phyloP scores from a whole-genome alignment of 2,329 filamentous ascomycete genomes.

The Sporothrix curviconia region DNA sequence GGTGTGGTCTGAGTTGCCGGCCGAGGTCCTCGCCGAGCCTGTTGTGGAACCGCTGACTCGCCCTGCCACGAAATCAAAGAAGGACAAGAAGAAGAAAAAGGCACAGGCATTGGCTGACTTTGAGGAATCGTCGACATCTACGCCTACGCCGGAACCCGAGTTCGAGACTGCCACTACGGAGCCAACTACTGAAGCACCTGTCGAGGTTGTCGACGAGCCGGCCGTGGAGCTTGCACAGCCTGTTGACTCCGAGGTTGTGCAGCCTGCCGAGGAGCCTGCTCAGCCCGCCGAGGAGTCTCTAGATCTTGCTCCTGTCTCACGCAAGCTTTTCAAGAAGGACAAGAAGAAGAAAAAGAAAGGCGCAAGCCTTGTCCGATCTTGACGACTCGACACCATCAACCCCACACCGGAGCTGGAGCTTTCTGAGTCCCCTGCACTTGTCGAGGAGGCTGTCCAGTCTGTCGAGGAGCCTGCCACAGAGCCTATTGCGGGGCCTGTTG shows the following conservation, averaged over 20 bases:
- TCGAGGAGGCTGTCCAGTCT: background rate
- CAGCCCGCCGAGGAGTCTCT: background rate
- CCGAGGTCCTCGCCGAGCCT: background rate
- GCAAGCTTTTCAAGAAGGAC: slow-evolving; percentile 3
- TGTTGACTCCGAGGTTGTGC: too few species aligned
- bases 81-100: slow-evolving; percentile 16
- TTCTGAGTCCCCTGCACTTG: background rate
- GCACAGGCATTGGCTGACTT: background rate
- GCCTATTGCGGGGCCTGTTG: background rate
- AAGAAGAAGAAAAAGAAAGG: slow-evolving; percentile 4
- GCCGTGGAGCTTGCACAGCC: too few species aligned
- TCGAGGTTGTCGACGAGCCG: too few species aligned
- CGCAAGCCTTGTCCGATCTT: background rate
- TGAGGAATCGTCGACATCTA: background rate
- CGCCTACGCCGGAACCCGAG: too few species aligned
- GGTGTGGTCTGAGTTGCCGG: too few species aligned
- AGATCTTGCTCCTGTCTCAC: background rate
- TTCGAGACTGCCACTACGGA: too few species aligned
- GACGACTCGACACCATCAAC: background rate
- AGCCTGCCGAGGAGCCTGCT: background rate
- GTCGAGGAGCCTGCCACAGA: background rate
- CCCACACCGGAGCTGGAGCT: background rate
- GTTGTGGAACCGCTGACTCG: background rate
- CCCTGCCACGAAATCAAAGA: slow-evolving; percentile 27
- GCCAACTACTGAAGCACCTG: too few species aligned